These are phyloP conservation scores for Sugiyamaella valdiviana DNA, from an alignment of 805 yeast species.

Conservation along the genomic window DNA sequence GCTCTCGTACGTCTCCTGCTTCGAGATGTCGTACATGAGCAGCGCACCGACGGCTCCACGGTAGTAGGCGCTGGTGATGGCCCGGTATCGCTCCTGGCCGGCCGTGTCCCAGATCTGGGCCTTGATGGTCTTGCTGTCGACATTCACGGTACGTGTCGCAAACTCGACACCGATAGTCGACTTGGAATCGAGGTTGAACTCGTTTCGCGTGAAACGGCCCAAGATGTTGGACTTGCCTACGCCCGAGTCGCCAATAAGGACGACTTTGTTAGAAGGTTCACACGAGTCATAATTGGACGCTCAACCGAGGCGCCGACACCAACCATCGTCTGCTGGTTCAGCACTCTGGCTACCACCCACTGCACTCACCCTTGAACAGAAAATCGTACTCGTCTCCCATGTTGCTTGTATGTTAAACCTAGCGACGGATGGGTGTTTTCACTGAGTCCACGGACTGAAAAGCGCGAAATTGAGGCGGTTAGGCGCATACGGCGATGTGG, in stretches of 20 bases:
- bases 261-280: conserved; percentile 45
- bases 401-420: conserved; percentile 9
- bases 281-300: neutral
- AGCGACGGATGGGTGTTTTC: neutral
- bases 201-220: conserved; percentile 91
- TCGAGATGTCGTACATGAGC: conserved; percentile 90
- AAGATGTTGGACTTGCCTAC: conserved; percentile 94
- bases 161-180: conserved; percentile 97
- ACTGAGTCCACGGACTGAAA: neutral
- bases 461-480: neutral
- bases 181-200: conserved; percentile 88
- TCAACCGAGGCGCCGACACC: neutral
- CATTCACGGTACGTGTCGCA: conserved; percentile 90
- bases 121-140: conserved; percentile 94
- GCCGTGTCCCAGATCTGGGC: conserved; percentile 99
- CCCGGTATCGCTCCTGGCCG: conserved; percentile 97
- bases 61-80: conserved; percentile 94
- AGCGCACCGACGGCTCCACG: conserved; percentile 98
- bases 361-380: conserved; percentile 56
- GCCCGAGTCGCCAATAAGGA: conserved; percentile 93
- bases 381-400: conserved; percentile 80
- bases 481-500: neutral
- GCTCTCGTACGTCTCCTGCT: conserved; percentile 85
- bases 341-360: neutral
- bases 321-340: neutral